phyloP scores from a whole-genome alignment of 805 yeast genomes.

The Barnettozyma siamensis region DNA sequence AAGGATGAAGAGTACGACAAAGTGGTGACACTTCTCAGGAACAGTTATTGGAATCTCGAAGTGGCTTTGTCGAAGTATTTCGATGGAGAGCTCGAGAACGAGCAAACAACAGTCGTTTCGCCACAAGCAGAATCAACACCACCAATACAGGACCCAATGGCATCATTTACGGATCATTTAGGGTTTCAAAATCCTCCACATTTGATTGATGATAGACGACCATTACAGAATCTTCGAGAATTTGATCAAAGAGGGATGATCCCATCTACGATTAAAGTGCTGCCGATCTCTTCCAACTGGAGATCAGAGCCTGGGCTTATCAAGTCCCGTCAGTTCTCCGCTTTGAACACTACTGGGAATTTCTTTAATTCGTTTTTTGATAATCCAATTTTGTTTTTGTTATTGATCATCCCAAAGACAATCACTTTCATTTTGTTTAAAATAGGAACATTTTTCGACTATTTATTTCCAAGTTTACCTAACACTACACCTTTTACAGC shows the following conservation, averaged over 20 bases:
- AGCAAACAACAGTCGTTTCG: background rate
- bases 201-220: constrained; percentile 4
- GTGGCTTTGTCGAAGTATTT: constrained; percentile 55
- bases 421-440: constrained; percentile 38
- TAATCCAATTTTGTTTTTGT: constrained; percentile 41
- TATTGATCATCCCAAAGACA: constrained; percentile 52
- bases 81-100: constrained; percentile 43
- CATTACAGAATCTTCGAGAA: background rate
- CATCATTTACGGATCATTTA: no score
- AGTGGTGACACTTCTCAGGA: constrained; percentile 40
- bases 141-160: background rate
- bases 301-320: constrained; percentile 13
- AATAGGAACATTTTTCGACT: constrained; percentile 28
- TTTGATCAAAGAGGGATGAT: constrained; percentile 2
- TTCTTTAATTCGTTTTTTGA: constrained; percentile 4
- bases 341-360: no score
- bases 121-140: background rate
- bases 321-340: background rate
- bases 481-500: constrained; percentile 29
- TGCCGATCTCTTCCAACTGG: constrained; percentile 29
- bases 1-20: constrained; percentile 42
- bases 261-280: constrained; percentile 29
- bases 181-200: background rate
- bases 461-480: constrained; percentile 32
- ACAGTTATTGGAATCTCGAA: constrained; percentile 57